phyloP scores from a whole-genome alignment of 306 rosid genomes.

The Prunus kanzakura region DNA sequence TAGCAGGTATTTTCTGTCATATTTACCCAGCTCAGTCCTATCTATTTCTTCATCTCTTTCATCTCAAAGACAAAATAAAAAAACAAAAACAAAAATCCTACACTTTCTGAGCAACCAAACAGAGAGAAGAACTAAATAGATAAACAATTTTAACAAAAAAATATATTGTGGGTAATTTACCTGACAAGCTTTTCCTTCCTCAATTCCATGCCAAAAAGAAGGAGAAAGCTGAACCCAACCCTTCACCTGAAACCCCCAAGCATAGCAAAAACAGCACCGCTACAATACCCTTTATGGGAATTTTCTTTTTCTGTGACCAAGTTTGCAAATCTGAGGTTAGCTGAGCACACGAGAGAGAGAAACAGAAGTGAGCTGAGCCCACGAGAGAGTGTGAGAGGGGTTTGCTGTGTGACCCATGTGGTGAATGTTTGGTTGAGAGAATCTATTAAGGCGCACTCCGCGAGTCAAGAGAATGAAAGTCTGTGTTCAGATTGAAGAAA shows the following conservation, averaged over 20 bases:
- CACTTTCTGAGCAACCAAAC: constrained; percentile 5
- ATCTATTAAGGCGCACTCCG: not conserved
- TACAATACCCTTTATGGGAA: not conserved
- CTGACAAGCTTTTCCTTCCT: constrained; percentile 78
- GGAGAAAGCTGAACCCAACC: constrained; percentile 16
- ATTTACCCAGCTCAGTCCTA: not conserved
- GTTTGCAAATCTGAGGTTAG: constrained; percentile 19
- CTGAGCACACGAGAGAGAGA: not conserved
- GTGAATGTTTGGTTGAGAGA: not conserved
- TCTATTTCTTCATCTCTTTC: not conserved
- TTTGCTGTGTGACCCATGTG: not conserved
- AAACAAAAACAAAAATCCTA: not conserved
- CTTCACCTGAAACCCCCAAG: constrained; percentile 32
- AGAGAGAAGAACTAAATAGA: not conserved
- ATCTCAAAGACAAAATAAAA: not conserved
- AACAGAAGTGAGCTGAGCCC: not conserved
- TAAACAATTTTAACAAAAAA: not conserved
- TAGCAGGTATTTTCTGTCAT: not conserved
- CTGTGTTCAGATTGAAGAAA: not conserved
- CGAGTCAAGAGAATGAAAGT: not conserved
- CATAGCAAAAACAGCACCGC: not conserved
- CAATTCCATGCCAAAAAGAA: constrained; percentile 45
- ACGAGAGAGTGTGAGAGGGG: not conserved
- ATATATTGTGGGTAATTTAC: constrained; percentile 23
- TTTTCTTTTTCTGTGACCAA: not conserved